Evolutionary conservation across 2,329 filamentous ascomycete genomes (phyloP).

Genomic region (Aspergillus caelatus): DNA sequence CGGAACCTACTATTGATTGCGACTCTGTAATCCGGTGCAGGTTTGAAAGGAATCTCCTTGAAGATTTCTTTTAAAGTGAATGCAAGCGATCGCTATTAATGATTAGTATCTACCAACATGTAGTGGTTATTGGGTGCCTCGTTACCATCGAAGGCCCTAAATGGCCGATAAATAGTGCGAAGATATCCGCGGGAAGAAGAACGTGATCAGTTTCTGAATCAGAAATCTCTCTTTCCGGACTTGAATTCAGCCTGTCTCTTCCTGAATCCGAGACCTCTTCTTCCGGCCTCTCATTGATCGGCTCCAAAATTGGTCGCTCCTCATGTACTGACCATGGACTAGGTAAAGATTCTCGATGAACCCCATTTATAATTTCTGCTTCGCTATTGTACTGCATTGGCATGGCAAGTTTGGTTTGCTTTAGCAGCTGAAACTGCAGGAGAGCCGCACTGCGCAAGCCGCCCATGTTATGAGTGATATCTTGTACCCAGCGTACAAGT

Average conservation of each 20-base stretch:
- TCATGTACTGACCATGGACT: constrained; percentile 44
- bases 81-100: constrained; percentile 74
- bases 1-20: constrained; percentile 78
- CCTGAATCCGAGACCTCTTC: constrained; percentile 48
- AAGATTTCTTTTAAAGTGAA: constrained; percentile 88
- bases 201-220: constrained; percentile 16
- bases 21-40: constrained; percentile 68
- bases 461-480: constrained; percentile 83
- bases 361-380: constrained; percentile 19
- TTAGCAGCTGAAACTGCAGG: constrained; percentile 83
- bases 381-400: constrained; percentile 21
- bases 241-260: constrained; percentile 6
- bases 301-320: constrained; percentile 54
- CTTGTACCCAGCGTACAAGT: constrained; percentile 81
- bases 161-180: constrained; percentile 83
- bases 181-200: constrained; percentile 73
- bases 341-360: constrained; percentile 23
- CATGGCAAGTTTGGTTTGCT: constrained; percentile 54
- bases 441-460: constrained; percentile 86
- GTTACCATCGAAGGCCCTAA: constrained; percentile 83
- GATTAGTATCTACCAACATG: constrained; percentile 10
- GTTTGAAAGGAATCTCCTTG: constrained; percentile 80
- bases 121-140: background rate
- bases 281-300: constrained; percentile 66
- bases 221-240: constrained; percentile 13